phyloP scores from a whole-genome alignment of 345 rosid genomes.

The Gossypium thurberi region DNA sequence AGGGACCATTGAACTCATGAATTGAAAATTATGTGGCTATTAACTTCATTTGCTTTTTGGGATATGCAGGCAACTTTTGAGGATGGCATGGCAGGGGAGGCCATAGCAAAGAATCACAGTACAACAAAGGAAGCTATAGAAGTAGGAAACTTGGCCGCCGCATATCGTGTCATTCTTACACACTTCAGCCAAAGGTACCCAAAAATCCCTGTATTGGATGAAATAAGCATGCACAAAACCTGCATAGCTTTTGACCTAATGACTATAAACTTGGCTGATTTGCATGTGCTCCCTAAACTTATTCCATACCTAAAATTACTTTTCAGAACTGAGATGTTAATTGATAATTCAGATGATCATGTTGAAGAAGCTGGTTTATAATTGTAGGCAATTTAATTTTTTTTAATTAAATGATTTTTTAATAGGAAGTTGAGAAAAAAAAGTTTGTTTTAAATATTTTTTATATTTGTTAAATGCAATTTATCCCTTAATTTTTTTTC shows the following conservation, averaged over 20 bases:
- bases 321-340: conserved; percentile 59
- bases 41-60: background rate
- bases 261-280: conserved; percentile 84
- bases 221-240: conserved; percentile 73
- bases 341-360: conserved; percentile 50
- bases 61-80: conserved; percentile 80
- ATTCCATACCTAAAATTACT: conserved; percentile 75
- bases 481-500: background rate
- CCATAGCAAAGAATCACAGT: conserved; percentile 87
- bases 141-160: conserved; percentile 54
- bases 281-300: conserved; percentile 65
- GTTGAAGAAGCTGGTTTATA: conserved; percentile 18
- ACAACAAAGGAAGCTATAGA: conserved; percentile 90
- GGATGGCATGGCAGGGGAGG: conserved; percentile 82
- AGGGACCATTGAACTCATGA: background rate
- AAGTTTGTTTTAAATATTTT: background rate
- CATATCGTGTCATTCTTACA: conserved; percentile 69
- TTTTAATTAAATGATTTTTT: background rate
- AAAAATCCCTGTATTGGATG: conserved; percentile 73
- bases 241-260: conserved; percentile 88
- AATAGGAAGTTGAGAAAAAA: background rate
- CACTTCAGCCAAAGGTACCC: conserved; percentile 99
- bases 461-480: no score
- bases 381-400: background rate
- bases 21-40: background rate